Evolutionary conservation across 352 stramenopile genomes (phyloP).

Genomic region (Pythium biforme): DNA sequence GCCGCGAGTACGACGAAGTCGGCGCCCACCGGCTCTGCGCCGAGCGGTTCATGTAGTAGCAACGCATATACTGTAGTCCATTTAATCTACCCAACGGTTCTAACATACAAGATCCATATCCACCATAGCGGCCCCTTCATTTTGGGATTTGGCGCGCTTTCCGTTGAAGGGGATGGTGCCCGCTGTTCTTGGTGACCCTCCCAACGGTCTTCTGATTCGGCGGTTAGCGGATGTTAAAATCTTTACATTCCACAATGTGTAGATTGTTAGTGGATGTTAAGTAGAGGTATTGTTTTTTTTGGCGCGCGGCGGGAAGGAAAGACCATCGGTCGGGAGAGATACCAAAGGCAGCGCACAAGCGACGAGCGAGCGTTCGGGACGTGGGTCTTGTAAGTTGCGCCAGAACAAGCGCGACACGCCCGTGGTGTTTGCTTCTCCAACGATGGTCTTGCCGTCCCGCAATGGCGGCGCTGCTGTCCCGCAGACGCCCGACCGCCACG

Average conservation of each 20-base stretch:
- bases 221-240: constrained; percentile 15
- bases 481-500: constrained; percentile 23
- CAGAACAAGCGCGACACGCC: background rate
- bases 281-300: constrained; percentile 28
- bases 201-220: constrained; percentile 2
- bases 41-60: constrained; percentile 56
- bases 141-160: constrained; percentile 16
- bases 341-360: too few species aligned
- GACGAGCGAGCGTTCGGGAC: too few species aligned
- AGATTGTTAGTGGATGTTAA: constrained; percentile 24
- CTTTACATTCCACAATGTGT: background rate
- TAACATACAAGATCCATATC: background rate
- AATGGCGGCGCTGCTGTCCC: constrained; percentile 3
- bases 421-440: constrained; percentile 8
- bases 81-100: background rate
- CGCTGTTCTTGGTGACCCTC: background rate
- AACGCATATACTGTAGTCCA: background rate
- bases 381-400: background rate
- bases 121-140: background rate
- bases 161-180: background rate
- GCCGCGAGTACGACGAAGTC: constrained; percentile 81
- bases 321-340: constrained; percentile 1
- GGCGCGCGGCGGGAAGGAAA: constrained; percentile 15
- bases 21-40: constrained; percentile 64
- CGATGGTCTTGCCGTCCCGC: constrained; percentile 27